phyloP scores from a whole-genome alignment of 2,329 filamentous ascomycete species.

The Pleurostoma richardsiae region DNA sequence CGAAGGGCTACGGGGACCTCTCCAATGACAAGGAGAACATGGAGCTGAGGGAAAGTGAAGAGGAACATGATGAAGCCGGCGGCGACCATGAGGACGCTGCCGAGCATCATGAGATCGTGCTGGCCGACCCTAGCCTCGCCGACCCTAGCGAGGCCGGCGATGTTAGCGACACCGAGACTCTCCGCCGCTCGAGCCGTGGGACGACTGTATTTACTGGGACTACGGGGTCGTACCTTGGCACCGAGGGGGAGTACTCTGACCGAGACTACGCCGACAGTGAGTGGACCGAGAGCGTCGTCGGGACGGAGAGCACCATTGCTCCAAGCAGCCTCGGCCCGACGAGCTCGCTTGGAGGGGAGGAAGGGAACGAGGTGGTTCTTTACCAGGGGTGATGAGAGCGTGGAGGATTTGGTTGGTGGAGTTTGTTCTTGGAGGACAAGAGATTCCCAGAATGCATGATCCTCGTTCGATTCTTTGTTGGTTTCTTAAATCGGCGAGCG shows the following conservation, averaged over 20 bases:
- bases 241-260: slow-evolving; percentile 22
- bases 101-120: slow-evolving; percentile 2
- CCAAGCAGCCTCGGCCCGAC: slow-evolving; percentile 12
- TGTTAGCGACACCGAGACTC: slow-evolving; percentile 46
- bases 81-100: slow-evolving; percentile 14
- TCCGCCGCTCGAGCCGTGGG: slow-evolving; percentile 41
- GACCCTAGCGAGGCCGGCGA: slow-evolving; percentile 15
- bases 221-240: slow-evolving; percentile 8
- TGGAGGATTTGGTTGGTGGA: not conserved
- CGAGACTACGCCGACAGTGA: slow-evolving; percentile 35
- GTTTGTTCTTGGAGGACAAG: not conserved
- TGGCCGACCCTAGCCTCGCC: slow-evolving; percentile 9
- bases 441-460: too few species aligned
- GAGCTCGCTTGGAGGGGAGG: slow-evolving; percentile 9
- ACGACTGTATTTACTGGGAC: slow-evolving; percentile 37
- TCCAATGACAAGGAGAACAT: slow-evolving; percentile 42
- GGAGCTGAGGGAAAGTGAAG: slow-evolving; percentile 54
- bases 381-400: slow-evolving; percentile 5
- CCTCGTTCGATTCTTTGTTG: too few species aligned
- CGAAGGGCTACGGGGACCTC: slow-evolving; percentile 46
- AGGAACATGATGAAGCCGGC: slow-evolving; percentile 39
- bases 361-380: slow-evolving; percentile 13
- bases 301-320: slow-evolving; percentile 10
- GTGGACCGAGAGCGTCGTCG: slow-evolving; percentile 40
- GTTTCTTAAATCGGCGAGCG: too few species aligned